Conservation (phyloP, 2,329 filamentous ascomycete species). For the Trichophyton mentagrophytes region DNA sequence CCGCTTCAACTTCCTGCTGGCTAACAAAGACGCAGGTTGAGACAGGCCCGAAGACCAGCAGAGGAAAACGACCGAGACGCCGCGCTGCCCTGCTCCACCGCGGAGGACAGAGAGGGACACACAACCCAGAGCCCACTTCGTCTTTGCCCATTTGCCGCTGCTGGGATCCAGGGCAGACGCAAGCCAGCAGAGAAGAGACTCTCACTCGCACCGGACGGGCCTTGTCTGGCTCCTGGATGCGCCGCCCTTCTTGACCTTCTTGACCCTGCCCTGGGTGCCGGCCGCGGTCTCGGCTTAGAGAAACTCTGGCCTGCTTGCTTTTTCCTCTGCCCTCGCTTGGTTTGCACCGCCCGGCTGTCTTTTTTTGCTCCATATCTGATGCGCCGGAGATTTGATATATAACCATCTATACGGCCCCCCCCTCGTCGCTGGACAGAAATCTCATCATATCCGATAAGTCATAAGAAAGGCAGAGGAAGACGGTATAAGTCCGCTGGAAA, state of each 20-base stretch:
- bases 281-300: background rate
- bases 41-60: background rate
- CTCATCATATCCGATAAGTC: background rate
- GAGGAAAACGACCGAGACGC: background rate
- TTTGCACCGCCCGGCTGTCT: background rate
- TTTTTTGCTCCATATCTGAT: background rate
- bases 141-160: background rate
- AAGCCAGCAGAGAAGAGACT: too few species aligned
- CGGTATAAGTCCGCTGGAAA: too few species aligned
- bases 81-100: background rate
- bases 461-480: too few species aligned
- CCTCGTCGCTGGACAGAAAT: background rate
- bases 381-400: slow-evolving; percentile 3
- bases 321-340: background rate
- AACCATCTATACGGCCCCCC: background rate
- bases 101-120: background rate
- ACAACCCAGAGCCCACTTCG: background rate
- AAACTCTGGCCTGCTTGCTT: background rate
- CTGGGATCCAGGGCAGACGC: background rate
- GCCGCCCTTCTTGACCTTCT: background rate
- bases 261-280: background rate
- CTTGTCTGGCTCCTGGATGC: too few species aligned
- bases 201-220: background rate
- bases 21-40: background rate
- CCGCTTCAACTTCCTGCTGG: background rate